Percentiles rank a stretch among this genome's conserved stretches.
These are phyloP conservation scores for Silene noctiflora DNA, from an alignment of 179 eudicot genomes.

Conservation along the genomic window DNA sequence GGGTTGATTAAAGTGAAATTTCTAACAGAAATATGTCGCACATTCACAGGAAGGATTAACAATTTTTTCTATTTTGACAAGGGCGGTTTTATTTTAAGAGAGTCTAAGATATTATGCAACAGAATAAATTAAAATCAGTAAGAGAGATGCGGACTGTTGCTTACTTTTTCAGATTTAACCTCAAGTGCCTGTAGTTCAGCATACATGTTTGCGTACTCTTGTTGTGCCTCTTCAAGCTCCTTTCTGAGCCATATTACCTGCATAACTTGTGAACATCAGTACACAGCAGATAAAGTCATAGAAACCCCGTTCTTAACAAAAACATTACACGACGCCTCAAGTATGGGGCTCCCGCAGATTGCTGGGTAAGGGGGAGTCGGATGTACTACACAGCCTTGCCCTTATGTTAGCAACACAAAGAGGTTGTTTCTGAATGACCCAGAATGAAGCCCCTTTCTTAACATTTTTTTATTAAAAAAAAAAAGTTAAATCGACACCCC, in stretches of 20 bases:
- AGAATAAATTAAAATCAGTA: background rate
- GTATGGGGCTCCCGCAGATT: no score
- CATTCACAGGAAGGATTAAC: background rate
- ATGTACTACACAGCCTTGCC: no score
- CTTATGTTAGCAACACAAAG: no score
- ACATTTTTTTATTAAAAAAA: no score
- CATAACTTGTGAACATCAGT: conserved; percentile 15
- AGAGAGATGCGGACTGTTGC: conserved; percentile 4
- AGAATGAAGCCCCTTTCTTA: no score
- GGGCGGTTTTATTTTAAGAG: background rate
- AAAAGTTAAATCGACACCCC: no score
- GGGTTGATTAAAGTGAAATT: background rate
- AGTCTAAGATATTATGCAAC: background rate
- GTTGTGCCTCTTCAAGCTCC: conserved; percentile 45
- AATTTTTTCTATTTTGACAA: background rate
- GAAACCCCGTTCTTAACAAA: background rate
- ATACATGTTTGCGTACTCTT: conserved; percentile 48
- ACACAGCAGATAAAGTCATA: conserved; percentile 5
- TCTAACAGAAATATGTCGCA: background rate
- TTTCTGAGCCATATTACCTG: conserved; percentile 45
- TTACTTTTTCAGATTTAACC: conserved; percentile 53
- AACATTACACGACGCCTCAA: no score
- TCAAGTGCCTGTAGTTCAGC: conserved; percentile 48
- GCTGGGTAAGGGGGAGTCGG: no score
- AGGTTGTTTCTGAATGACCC: no score